Evolutionary conservation across 441 rosid species (phyloP).

Genomic region (Eruca vesicaria): DNA sequence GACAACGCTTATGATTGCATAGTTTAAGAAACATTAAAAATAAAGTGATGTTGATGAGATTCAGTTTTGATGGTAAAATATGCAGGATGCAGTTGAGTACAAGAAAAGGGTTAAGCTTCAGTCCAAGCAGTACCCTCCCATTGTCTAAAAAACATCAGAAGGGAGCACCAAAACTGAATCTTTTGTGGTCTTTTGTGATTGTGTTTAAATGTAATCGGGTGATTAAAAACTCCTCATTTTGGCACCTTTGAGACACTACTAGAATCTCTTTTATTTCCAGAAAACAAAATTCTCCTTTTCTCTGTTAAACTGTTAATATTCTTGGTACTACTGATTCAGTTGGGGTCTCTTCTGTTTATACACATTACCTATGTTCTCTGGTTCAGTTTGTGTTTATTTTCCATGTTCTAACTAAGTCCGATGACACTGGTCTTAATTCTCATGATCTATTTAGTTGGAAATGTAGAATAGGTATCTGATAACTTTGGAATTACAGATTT

Average conservation of each 20-base stretch:
- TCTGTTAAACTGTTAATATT: not conserved
- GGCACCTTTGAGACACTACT: not conserved
- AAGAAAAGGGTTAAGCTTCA: constrained; percentile 89
- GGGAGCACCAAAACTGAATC: constrained; percentile 32
- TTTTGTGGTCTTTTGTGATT: constrained; percentile 24
- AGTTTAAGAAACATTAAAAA: not conserved
- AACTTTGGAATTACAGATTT: not conserved
- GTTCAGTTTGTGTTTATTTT: not conserved
- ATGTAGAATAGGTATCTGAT: not conserved
- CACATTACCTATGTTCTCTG: not conserved
- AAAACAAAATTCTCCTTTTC: not conserved
- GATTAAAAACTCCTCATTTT: not conserved
- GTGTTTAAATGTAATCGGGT: constrained; percentile 32
- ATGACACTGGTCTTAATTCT: not conserved
- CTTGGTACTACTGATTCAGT: not conserved
- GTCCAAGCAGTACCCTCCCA: constrained; percentile 84
- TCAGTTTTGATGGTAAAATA: not conserved
- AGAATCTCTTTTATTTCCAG: not conserved
- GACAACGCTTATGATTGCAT: not conserved
- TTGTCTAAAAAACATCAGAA: constrained; percentile 42
- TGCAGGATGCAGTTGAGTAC: constrained; percentile 79
- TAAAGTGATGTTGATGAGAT: constrained; percentile 1
- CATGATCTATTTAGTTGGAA: not conserved
- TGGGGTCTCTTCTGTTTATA: not conserved
- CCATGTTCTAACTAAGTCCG: not conserved